Evolutionary conservation across 2,329 filamentous ascomycete genomes (phyloP).

Genomic region (Penicillium polonicum): DNA sequence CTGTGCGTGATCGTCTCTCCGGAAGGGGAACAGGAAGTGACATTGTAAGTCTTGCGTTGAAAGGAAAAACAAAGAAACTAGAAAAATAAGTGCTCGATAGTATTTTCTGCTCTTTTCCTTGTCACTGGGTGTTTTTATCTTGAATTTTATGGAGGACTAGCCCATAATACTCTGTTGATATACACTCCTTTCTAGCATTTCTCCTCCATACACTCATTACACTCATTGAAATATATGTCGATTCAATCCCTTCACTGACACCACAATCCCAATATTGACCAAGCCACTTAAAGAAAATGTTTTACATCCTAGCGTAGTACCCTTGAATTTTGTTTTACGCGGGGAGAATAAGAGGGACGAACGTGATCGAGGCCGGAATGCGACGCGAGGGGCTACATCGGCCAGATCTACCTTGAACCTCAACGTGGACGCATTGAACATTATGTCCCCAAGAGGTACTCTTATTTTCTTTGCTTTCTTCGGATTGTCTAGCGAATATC

Average conservation of each 20-base stretch:
- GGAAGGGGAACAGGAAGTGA: not conserved
- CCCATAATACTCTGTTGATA: not conserved
- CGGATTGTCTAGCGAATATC: not conserved
- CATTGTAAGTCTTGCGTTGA: not conserved
- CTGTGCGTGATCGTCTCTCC: not conserved
- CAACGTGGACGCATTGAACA: not conserved
- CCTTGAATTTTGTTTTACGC: not conserved
- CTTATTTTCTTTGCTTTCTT: too few relatives aligned
- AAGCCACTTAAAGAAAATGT: not conserved
- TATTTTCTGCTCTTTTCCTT: not conserved
- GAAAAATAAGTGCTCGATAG: not conserved
- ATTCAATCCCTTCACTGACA: not conserved
- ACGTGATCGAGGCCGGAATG: conserved; percentile 6
- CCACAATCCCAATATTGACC: not conserved
- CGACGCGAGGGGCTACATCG: conserved; percentile 3
- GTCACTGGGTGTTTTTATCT: not conserved
- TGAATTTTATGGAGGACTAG: not conserved
- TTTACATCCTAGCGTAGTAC: too few relatives aligned
- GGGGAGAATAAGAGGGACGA: not conserved
- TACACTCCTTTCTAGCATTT: not conserved
- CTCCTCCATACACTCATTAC: not conserved
- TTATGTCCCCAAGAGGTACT: not conserved
- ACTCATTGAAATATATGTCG: not conserved
- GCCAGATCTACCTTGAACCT: not conserved
- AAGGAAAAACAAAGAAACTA: not conserved